A percentile compares a stretch with the other conserved stretches of the same genome.
Conservation (phyloP, 2,329 filamentous ascomycete species). For the Aspergillus aculeatinus region DNA sequence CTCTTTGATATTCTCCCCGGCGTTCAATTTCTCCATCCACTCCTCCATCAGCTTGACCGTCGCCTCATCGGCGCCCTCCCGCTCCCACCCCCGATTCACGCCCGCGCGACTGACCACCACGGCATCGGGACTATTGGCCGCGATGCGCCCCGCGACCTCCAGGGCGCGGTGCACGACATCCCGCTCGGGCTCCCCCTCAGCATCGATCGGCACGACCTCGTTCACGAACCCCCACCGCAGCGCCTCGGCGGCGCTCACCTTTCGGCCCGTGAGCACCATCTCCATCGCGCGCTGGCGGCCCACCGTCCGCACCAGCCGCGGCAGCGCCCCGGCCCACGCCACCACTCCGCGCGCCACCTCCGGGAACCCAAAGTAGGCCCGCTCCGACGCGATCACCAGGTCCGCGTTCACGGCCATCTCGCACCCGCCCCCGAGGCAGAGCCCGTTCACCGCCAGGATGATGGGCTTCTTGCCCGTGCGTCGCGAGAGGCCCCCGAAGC, state of each 20-base stretch:
- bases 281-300: constrained; percentile 70
- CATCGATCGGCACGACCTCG: constrained; percentile 44
- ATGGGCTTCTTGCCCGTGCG: constrained; percentile 64
- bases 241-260: constrained; percentile 60
- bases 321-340: constrained; percentile 68
- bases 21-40: constrained; percentile 60
- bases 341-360: constrained; percentile 71
- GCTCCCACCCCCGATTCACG: constrained; percentile 71
- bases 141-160: constrained; percentile 60
- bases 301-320: constrained; percentile 63
- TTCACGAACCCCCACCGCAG: constrained; percentile 69
- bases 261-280: constrained; percentile 67
- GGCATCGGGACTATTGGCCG: constrained; percentile 69
- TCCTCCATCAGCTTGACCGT: constrained; percentile 58
- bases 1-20: constrained; percentile 71
- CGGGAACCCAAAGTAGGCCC: constrained; percentile 66
- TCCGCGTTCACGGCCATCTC: constrained; percentile 75
- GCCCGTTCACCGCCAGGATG: constrained; percentile 72
- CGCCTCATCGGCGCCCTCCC: constrained; percentile 61
- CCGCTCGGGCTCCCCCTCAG: constrained; percentile 2
- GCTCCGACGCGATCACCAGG: constrained; percentile 60
- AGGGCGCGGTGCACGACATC: constrained; percentile 50
- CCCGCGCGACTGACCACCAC: constrained; percentile 73
- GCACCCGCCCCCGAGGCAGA: constrained; percentile 72
- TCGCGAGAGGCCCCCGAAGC: constrained; percentile 47